These are phyloP conservation scores for Nothophaeocryptopus gaeumannii DNA, from an alignment of 2,329 filamentous ascomycete genomes.

Conservation along the genomic window DNA sequence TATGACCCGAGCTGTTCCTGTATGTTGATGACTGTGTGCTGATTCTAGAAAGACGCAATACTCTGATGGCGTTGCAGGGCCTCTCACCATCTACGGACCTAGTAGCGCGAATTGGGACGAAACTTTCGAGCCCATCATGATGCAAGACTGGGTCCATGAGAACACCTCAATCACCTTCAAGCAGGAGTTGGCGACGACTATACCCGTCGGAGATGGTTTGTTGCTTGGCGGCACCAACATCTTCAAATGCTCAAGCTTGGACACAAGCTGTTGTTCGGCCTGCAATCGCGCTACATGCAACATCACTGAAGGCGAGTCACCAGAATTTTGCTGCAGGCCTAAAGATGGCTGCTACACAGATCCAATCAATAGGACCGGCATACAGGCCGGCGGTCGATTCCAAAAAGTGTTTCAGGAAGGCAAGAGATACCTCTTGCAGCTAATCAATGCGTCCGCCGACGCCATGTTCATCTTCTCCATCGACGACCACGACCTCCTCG, in stretches of 20 bases:
- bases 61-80: conserved; percentile 40
- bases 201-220: conserved; percentile 19
- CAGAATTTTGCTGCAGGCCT: conserved; percentile 17
- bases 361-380: conserved; percentile 34
- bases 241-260: conserved; percentile 18
- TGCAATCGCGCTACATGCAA: conserved; percentile 8
- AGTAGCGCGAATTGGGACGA: conserved; percentile 39
- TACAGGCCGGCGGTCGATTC: conserved; percentile 10
- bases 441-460: conserved; percentile 43
- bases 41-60: conserved; percentile 33
- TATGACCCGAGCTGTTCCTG: not conserved
- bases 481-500: conserved; percentile 43
- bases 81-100: conserved; percentile 42
- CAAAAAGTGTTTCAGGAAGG: conserved; percentile 26
- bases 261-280: conserved; percentile 16
- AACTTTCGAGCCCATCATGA: conserved; percentile 25
- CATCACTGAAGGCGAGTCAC: conserved; percentile 5
- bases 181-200: conserved; percentile 33
- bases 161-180: conserved; percentile 19
- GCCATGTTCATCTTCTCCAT: conserved; percentile 38
- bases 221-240: conserved; percentile 18
- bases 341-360: conserved; percentile 17
- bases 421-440: conserved; percentile 45
- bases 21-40: conserved; percentile 31
- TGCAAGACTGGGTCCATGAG: conserved; percentile 21